Base-by-base conservation (phyloP, 169 alveolate genomes). In the Plasmodium vivax region DNA sequence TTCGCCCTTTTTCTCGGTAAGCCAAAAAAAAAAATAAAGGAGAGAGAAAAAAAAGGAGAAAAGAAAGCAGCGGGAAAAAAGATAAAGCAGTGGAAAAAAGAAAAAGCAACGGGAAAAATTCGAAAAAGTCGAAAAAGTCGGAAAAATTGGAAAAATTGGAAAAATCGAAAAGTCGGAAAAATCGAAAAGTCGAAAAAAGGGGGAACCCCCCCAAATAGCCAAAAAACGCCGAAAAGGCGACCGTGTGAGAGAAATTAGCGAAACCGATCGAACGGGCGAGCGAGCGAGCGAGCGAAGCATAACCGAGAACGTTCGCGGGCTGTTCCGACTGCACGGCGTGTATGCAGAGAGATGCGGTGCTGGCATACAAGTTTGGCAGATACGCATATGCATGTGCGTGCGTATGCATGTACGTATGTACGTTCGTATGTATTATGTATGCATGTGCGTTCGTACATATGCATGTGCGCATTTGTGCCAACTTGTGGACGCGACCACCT, bases 1-100 rank as follows among this genome's bases (percentile, higher is more conserved):
- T 82, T 82, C 90, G 36, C 41, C 90, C 51, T 54, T 41, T 6
- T 19, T 81, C 23, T 9, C 77, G 72, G 90, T 82, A 82, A 51
- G 72, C 62, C 51, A 82, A 23, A 62, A 23, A 58, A 38, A 32
- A 38, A 81, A 12, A 79, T 23, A 82, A 82, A 82, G 10, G 3
- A 45, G 16, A 82, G 36, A 82, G 38, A 14, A 81, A 27, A 51
- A 81, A 51, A 51, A 23, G 8, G 14, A 81, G 19, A 23, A 30
- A 23, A 14, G 38, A 38, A 23, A 82, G 56, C 41, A 5, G 54
- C 14, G 16, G 9, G 54, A 41, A 79, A 43, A n/a, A 32, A 36
- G 30, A n/a, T n/a, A n/a, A n/a, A n/a, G n/a, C n/a, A n/a, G n/a
- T n/a, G n/a, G n/a, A n/a, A n/a, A n/a, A n/a, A n/a, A n/a, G n/a